Conservation (phyloP, 2,329 filamentous ascomycete genomes). For the Talaromyces verruculosus region DNA sequence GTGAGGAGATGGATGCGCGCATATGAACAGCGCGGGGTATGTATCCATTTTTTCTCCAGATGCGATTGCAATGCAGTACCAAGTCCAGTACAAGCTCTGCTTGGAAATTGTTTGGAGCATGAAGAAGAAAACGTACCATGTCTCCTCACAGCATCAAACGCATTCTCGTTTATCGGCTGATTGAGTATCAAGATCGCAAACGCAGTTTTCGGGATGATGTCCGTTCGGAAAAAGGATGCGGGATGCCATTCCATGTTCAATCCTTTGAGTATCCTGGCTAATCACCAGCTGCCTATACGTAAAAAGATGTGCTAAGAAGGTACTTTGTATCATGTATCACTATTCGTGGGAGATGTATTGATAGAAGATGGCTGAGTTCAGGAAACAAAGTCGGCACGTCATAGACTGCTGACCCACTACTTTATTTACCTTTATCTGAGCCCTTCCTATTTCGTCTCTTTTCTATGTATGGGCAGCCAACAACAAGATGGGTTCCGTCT, state of each 20-base stretch:
- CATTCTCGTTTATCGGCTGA: constrained; percentile 55
- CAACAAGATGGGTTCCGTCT: not conserved
- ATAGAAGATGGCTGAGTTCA: not conserved
- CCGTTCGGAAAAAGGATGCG: constrained; percentile 40
- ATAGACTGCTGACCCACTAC: constrained; percentile 11
- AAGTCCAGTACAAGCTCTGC: not conserved
- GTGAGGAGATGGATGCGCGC: constrained; percentile 10
- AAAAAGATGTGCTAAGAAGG: not conserved
- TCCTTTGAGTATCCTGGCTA: not conserved
- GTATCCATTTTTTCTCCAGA: not conserved
- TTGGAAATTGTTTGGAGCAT: too few relatives aligned
- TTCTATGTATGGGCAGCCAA: too few relatives aligned
- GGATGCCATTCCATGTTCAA: constrained; percentile 41
- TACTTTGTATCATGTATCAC: not conserved
- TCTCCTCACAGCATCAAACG: constrained; percentile 39
- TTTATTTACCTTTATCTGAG: constrained; percentile 4
- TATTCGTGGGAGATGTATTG: not conserved
- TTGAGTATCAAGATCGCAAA: constrained; percentile 61
- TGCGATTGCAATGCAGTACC: not conserved
- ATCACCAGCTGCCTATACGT: not conserved
- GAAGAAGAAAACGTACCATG: constrained; percentile 33
- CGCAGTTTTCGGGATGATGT: constrained; percentile 27
- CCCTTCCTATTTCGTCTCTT: not conserved
- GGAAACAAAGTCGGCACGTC: not conserved
- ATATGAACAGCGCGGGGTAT: constrained; percentile 6